These are phyloP conservation scores for Striga asiatica DNA, from an alignment of 257 asterid genomes.

Conservation along the genomic window DNA sequence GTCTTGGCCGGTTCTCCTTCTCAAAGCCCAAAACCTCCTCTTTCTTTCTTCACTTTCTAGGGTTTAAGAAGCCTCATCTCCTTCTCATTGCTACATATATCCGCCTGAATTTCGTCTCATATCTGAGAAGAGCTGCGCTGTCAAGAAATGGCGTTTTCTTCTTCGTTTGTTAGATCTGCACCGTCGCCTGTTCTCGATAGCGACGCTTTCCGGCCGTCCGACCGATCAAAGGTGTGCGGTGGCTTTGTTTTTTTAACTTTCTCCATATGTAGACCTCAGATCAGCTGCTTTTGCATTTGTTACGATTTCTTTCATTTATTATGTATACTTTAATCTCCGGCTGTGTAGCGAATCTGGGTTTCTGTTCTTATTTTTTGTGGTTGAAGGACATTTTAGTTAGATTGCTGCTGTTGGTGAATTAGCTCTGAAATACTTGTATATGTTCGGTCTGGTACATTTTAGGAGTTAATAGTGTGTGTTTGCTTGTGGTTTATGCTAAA, in stretches of 20 bases:
- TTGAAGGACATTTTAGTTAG: background rate
- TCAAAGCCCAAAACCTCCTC: constrained; percentile 14
- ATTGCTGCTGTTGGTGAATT: background rate
- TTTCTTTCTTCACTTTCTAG: background rate
- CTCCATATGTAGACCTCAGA: background rate
- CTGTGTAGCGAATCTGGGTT: background rate
- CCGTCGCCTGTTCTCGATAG: constrained; percentile 24
- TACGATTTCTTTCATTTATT: background rate
- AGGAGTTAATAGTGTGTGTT: background rate
- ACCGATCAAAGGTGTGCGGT: constrained; percentile 30
- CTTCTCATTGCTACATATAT: background rate
- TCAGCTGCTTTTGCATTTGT: background rate
- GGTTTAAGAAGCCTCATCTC: constrained; percentile 8
- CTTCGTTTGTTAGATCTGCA: constrained; percentile 33
- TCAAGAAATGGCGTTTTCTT: constrained; percentile 31
- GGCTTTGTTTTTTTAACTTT: background rate
- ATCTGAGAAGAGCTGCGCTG: background rate
- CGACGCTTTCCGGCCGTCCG: constrained; percentile 10
- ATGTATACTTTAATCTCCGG: background rate
- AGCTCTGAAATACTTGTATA: background rate
- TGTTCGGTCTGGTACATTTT: background rate
- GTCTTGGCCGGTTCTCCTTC: constrained; percentile 12
- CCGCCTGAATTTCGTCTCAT: background rate
- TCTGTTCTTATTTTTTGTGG: background rate
- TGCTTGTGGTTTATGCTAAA: background rate